These are phyloP conservation scores for Naganishia vaughanmartiniae DNA, from an alignment of 768 basidiomycete genomes.

Conservation along the genomic window DNA sequence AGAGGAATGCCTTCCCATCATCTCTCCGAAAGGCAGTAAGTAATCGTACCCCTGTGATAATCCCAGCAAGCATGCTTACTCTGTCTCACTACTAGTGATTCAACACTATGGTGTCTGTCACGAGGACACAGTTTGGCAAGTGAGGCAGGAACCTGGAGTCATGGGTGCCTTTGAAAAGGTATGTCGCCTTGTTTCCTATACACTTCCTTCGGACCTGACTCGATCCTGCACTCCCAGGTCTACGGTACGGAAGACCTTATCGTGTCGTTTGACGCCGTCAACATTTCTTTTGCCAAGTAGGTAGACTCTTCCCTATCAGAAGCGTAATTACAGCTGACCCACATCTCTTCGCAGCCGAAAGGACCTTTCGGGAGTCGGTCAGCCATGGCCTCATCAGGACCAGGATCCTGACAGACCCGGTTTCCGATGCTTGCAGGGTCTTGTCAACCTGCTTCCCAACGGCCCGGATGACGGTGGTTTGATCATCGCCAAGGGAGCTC, in stretches of 20 bases:
- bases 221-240: slow-evolving; percentile 4
- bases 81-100: not conserved
- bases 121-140: slow-evolving; percentile 12
- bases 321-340: not conserved
- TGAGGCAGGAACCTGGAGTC: slow-evolving; percentile 36
- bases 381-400: slow-evolving; percentile 15
- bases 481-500: slow-evolving; percentile 33
- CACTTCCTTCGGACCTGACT: not conserved
- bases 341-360: not conserved
- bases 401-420: slow-evolving; percentile 20
- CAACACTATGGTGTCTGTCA: slow-evolving; percentile 13
- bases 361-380: not conserved
- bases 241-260: slow-evolving; percentile 47
- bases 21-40: slow-evolving; percentile 10
- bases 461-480: slow-evolving; percentile 46
- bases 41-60: not conserved
- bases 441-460: slow-evolving; percentile 39
- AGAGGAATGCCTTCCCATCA: slow-evolving; percentile 6
- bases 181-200: not conserved
- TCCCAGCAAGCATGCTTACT: not conserved
- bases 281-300: slow-evolving; percentile 2
- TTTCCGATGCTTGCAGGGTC: slow-evolving; percentile 17
- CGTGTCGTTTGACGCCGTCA: slow-evolving; percentile 36
- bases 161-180: slow-evolving; percentile 40
- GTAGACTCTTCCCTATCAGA: not conserved